Conservation (phyloP, 768 basidiomycete genomes). For the Roridomyces roridus region DNA sequence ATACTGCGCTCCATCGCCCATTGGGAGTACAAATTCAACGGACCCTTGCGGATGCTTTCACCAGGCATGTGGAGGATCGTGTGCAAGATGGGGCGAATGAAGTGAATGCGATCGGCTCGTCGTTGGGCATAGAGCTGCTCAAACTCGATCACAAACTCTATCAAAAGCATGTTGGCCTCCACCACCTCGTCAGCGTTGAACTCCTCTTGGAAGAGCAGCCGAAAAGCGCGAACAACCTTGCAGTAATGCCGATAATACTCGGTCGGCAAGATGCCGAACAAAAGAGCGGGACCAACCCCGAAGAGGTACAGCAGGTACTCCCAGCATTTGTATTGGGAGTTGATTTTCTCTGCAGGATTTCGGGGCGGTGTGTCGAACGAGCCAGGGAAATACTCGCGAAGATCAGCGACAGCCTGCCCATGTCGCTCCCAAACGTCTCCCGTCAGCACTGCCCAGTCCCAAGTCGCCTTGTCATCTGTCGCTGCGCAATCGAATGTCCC, state of each 20-base stretch:
- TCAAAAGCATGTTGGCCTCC: constrained; percentile 19
- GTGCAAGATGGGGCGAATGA: constrained; percentile 33
- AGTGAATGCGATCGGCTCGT: constrained; percentile 29
- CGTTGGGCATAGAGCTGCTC: constrained; percentile 34
- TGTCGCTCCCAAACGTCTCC: constrained; percentile 27
- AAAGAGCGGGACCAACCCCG: constrained; percentile 28
- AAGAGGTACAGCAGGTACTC: constrained; percentile 30
- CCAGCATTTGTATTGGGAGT: constrained; percentile 33
- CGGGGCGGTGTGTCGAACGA: constrained; percentile 33
- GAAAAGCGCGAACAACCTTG: constrained; percentile 26
- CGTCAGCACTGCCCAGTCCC: constrained; percentile 28
- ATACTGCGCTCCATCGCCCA: constrained; percentile 35
- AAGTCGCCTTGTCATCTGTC: constrained; percentile 20
- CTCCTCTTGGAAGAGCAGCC: constrained; percentile 20
- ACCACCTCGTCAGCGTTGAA: constrained; percentile 20
- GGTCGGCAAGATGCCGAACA: constrained; percentile 20
- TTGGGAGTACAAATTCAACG: constrained; percentile 27
- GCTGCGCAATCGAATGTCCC: constrained; percentile 26
- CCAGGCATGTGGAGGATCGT: constrained; percentile 27
- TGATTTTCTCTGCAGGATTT: constrained; percentile 34
- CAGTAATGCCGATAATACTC: constrained; percentile 31
- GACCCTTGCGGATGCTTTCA: constrained; percentile 25
- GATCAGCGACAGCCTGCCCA: constrained; percentile 27
- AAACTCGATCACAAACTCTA: constrained; percentile 31
- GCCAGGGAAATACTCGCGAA: constrained; percentile 27